Evolutionary conservation across 192 early-diverging fungal species (phyloP).

Genomic region (Gryganskiella cystojenkinii): DNA sequence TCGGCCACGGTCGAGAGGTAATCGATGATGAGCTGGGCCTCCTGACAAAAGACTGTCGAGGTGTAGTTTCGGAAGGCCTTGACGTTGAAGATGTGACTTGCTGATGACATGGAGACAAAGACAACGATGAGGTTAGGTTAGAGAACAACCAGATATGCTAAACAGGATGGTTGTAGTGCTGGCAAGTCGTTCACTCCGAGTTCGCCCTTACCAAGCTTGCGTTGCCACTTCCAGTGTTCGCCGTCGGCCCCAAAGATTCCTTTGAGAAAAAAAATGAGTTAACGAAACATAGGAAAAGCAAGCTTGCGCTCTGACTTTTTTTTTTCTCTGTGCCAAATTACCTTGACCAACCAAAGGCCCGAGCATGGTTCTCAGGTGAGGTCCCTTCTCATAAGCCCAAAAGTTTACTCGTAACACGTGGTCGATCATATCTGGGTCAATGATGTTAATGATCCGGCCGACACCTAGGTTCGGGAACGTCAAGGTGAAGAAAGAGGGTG

Average conservation of each 20-base stretch:
- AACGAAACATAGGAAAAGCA: neutral
- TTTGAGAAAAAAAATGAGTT: neutral
- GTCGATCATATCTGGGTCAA: conserved; percentile 32
- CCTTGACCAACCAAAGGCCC: conserved; percentile 42
- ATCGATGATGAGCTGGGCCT: conserved; percentile 32
- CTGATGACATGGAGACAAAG: no score
- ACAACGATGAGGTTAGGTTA: no score
- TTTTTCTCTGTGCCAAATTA: conserved; percentile 13
- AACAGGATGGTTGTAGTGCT: no score
- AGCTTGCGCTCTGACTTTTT: neutral
- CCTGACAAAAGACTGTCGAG: conserved; percentile 25
- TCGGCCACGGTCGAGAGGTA: conserved; percentile 33
- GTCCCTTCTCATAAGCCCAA: conserved; percentile 52
- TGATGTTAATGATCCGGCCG: conserved; percentile 30
- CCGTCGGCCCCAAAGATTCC: conserved; percentile 51
- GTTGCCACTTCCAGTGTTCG: conserved; percentile 54
- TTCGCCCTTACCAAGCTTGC: conserved; percentile 35
- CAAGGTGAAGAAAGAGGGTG: no score
- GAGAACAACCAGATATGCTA: no score
- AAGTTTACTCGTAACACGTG: conserved; percentile 46
- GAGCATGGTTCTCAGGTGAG: conserved; percentile 12
- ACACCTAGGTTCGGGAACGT: conserved; percentile 9
- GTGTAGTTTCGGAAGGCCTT: conserved; percentile 55
- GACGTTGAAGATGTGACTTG: conserved; percentile 55
- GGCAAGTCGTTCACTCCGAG: no score